Base-by-base conservation (phyloP, 495 filamentous ascomycete species). In the Tuber borchii region DNA sequence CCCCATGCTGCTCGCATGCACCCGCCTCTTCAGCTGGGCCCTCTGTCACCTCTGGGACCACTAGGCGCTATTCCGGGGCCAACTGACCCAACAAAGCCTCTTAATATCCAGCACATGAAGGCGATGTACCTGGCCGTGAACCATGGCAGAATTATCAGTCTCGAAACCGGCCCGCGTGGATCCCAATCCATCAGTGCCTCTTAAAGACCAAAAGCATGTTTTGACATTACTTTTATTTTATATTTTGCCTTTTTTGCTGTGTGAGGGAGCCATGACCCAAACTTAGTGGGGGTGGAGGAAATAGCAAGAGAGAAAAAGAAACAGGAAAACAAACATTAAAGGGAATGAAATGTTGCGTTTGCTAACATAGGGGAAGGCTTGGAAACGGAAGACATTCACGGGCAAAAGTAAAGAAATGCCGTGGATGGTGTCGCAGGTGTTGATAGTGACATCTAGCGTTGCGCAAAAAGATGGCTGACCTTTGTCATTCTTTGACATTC, bases 1-100 rank as follows among this genome's bases (percentile, higher is more conserved):
- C 85, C 84, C 75, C 83, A 87, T 82, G 84, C 86, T 73, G 85
- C 84, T 78, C 86, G 87, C 70, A 83, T 84, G 79, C 86, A 87
- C 77, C 85, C 85, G 72, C 84, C 84, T 44, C 84, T 83, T 71
- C 82, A 80, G 68, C 80, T 82, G 19, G 83, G 85, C 26, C 84
- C 83, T 71, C 82, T 83, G 51, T 81, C 82, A 76, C 84, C 84
- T 20, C 84, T 81, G 70, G 85, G 84, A 34, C 84, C 84, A 7
- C 86, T 86, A 43, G 86, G 86, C 20, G 83, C 85, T 3, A 71
- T 86, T 42, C 80, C 84, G 20, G 85, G 83, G 74, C 81, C 79
- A 73, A 84, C 85, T 68, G 86, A 86, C 71, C 84, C 85, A 34
- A 83, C 82, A 34, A 84, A 86, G 46, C 82, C 86, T 43, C 82